Conservation (phyloP, 495 filamentous ascomycete genomes). For the Xylaria curta region DNA sequence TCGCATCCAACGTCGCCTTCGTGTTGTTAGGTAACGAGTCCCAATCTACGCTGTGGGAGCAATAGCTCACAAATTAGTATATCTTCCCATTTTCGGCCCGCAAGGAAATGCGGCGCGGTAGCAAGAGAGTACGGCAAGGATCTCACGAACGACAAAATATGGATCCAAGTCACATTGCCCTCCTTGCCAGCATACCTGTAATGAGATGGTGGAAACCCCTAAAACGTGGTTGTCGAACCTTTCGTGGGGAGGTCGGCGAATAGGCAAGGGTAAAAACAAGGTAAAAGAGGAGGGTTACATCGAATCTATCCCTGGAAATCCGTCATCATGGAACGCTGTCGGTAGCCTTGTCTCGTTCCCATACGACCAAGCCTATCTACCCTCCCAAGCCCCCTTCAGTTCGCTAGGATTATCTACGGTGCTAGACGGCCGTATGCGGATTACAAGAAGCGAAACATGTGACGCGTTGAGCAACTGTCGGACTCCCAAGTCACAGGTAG, state of each 20-base stretch:
- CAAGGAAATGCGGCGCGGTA: conserved; percentile 9
- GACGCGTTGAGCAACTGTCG: background rate
- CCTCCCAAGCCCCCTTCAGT: background rate
- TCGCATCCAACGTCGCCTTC: background rate
- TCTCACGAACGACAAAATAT: background rate
- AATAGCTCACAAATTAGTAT: background rate
- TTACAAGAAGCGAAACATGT: conserved; percentile 9
- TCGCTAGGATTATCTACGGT: background rate
- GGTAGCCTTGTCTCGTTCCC: conserved; percentile 16
- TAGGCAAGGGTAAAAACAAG: background rate
- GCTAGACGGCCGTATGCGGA: conserved; percentile 2
- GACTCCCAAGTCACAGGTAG: background rate
- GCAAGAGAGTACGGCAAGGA: background rate
- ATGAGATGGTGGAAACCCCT: background rate
- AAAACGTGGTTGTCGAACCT: conserved; percentile 4
- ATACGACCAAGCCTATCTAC: background rate
- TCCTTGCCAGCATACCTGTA: background rate
- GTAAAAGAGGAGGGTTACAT: conserved; percentile 4
- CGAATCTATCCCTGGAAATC: conserved; percentile 13
- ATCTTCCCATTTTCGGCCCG: conserved; percentile 10
- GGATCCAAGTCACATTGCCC: conserved; percentile 24
- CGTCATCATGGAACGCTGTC: conserved; percentile 13
- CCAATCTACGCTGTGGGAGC: background rate
- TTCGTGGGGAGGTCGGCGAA: background rate
- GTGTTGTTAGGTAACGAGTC: background rate